These are phyloP conservation scores for Trichosporon sp. DNA, from an alignment of 1,284 basidiomycete genomes.

Conservation along the genomic window DNA sequence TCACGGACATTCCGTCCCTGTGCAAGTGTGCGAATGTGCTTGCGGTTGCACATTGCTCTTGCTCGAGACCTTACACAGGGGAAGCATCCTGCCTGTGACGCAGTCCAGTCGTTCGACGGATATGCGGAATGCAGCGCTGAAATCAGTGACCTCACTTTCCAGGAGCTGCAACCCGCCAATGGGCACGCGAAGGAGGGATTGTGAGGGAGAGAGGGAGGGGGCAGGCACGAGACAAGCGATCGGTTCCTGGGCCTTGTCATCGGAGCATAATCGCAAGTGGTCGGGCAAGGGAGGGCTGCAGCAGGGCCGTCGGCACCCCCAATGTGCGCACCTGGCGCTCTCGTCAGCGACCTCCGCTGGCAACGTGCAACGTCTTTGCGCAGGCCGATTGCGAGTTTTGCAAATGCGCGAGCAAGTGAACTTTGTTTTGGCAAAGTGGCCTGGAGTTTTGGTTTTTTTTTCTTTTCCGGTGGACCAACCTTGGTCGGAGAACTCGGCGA, in stretches of 20 bases:
- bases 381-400: not conserved
- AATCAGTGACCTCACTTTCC: not conserved
- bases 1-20: not conserved
- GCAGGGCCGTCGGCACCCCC: not conserved
- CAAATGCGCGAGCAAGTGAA: not conserved
- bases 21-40: not conserved
- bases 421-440: no score
- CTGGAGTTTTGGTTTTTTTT: no score
- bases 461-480: no score
- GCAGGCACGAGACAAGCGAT: not conserved
- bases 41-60: not conserved
- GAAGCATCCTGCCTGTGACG: not conserved
- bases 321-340: not conserved
- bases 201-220: not conserved
- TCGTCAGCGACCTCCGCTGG: not conserved
- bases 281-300: not conserved
- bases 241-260: not conserved
- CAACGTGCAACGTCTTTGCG: not conserved
- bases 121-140: not conserved
- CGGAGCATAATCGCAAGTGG: not conserved
- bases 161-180: not conserved
- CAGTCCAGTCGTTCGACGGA: not conserved
- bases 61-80: not conserved
- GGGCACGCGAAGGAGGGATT: not conserved
- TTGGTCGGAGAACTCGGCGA: not conserved